Percentiles rank a stretch among this genome's conserved stretches.
phyloP scores from a whole-genome alignment of 2,329 filamentous ascomycete genomes.

The Volutella citrinella region DNA sequence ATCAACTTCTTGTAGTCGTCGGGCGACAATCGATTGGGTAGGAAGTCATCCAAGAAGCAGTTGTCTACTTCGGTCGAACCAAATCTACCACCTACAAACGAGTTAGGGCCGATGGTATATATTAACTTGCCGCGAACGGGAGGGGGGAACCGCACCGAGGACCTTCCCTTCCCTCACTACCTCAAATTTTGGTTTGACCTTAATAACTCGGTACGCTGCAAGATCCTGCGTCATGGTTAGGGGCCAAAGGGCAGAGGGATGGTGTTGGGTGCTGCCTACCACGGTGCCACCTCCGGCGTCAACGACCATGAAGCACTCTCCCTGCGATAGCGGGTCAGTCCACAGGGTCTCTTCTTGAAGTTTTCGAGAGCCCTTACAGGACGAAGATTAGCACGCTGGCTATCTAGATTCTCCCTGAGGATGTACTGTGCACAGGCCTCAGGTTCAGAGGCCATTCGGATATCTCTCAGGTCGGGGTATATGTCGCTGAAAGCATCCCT shows the following conservation, averaged over 20 bases:
- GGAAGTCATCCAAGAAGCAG: too few relatives aligned
- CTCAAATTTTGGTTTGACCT: slow-evolving; percentile 6
- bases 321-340: background rate
- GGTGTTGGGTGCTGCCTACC: slow-evolving; percentile 1
- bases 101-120: too few relatives aligned
- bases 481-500: slow-evolving; percentile 4
- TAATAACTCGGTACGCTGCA: slow-evolving; percentile 9
- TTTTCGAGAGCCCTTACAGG: too few relatives aligned
- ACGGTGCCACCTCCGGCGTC: slow-evolving; percentile 15
- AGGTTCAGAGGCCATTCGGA: slow-evolving; percentile 9
- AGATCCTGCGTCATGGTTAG: slow-evolving; percentile 4
- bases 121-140: too few relatives aligned
- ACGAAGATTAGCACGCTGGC: too few relatives aligned
- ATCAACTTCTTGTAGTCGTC: too few relatives aligned
- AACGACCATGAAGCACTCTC: slow-evolving; percentile 13
- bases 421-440: slow-evolving; percentile 15
- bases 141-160: too few relatives aligned
- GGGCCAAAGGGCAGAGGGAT: background rate
- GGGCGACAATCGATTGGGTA: too few relatives aligned
- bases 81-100: too few relatives aligned
- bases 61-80: too few relatives aligned
- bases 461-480: background rate
- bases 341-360: too few relatives aligned
- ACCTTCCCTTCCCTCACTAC: too few relatives aligned
- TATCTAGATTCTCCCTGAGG: slow-evolving; percentile 3